Percentiles rank a stretch among this genome's conserved stretches.
phyloP scores from a whole-genome alignment of 2,329 filamentous ascomycete species.

The Colletotrichum sublineola region DNA sequence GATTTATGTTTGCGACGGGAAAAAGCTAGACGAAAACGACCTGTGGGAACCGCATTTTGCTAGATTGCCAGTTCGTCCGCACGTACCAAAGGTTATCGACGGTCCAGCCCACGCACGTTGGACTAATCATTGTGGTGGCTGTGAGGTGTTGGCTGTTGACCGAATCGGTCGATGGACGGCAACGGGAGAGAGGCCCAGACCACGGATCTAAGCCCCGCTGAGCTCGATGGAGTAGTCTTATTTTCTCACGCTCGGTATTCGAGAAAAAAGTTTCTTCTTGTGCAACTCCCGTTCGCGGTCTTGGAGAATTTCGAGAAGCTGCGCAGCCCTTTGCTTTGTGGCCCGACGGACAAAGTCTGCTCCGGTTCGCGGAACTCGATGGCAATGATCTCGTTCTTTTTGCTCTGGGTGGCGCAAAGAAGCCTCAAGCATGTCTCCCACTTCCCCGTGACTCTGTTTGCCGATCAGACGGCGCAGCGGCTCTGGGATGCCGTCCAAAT shows the following conservation, averaged over 20 bases:
- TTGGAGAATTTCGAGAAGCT: neutral
- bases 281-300: neutral
- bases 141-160: slow-evolving; percentile 3
- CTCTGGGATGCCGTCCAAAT: too few species aligned
- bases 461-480: too few species aligned
- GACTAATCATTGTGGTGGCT: slow-evolving; percentile 8
- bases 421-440: too few species aligned
- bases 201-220: neutral
- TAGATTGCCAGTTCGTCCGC: neutral
- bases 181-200: neutral
- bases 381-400: slow-evolving; percentile 44
- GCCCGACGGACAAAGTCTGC: neutral
- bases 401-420: slow-evolving; percentile 44
- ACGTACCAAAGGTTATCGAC: neutral
- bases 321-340: neutral
- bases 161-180: slow-evolving; percentile 1
- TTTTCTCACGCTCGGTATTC: too few species aligned
- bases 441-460: too few species aligned
- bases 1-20: neutral
- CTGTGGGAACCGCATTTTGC: neutral
- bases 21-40: neutral
- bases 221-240: neutral
- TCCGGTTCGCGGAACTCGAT: slow-evolving; percentile 6
- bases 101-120: slow-evolving; percentile 19
- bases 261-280: neutral